A percentile compares a stretch with the other conserved stretches of the same genome.
Evolutionary conservation across 345 rosid species (phyloP).

Genomic region (Turritis glabra): DNA sequence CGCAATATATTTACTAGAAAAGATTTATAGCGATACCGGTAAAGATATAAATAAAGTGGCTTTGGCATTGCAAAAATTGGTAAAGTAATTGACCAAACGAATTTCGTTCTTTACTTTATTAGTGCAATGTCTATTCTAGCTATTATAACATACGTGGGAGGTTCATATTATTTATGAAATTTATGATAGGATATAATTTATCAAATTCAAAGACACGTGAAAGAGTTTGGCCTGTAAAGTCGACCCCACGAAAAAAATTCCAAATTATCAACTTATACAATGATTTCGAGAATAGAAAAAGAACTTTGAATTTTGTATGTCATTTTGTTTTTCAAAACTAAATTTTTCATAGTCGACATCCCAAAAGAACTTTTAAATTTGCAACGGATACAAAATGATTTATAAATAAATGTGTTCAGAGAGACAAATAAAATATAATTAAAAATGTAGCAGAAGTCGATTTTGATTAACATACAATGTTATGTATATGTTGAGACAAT

Average conservation of each 20-base stretch:
- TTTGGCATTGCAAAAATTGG: conserved; percentile 21
- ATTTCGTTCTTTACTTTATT: conserved; percentile 18
- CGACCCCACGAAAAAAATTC: conserved; percentile 7
- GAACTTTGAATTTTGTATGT: background rate
- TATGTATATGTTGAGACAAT: background rate
- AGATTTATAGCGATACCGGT: background rate
- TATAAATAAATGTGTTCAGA: background rate
- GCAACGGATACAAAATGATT: background rate
- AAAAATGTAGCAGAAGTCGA: background rate
- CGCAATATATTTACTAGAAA: conserved; percentile 25
- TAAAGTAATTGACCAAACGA: conserved; percentile 35
- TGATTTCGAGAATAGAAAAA: conserved; percentile 18
- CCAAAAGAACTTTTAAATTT: background rate
- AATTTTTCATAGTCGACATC: background rate
- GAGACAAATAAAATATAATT: background rate
- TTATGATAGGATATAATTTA: background rate
- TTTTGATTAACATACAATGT: background rate
- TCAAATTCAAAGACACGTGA: conserved; percentile 39
- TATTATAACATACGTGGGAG: conserved; percentile 29
- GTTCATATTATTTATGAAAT: conserved; percentile 8
- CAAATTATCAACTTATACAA: conserved; percentile 21
- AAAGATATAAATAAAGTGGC: conserved; percentile 13
- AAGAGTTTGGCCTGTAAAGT: conserved; percentile 26
- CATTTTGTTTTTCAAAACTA: background rate
- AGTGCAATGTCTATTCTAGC: conserved; percentile 32